A percentile compares a stretch with the other conserved stretches of the same genome.
Evolutionary conservation across 768 basidiomycete genomes (phyloP).

Genomic region (Jaapia argillacea): DNA sequence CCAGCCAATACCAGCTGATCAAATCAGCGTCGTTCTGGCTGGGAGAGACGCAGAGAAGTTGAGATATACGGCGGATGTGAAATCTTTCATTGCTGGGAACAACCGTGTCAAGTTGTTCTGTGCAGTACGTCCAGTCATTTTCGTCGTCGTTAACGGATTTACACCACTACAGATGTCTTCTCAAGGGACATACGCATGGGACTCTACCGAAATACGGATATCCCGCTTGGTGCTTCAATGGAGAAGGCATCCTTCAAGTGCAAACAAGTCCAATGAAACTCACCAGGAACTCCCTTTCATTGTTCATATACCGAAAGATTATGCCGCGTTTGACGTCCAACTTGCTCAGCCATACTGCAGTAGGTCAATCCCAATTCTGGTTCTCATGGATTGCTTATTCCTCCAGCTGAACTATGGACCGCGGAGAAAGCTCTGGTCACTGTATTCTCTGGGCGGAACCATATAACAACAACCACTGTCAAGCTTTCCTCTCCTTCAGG

Average conservation of each 20-base stretch:
- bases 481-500: too few species aligned
- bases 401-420: too few species aligned
- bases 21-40: constrained; percentile 46
- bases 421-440: too few species aligned
- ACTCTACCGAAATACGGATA: constrained; percentile 57
- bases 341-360: constrained; percentile 43
- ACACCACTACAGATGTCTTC: constrained; percentile 30
- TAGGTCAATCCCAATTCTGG: constrained; percentile 11
- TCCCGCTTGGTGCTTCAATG: constrained; percentile 61
- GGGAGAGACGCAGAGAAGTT: constrained; percentile 58
- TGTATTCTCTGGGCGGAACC: too few species aligned
- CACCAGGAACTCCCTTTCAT: constrained; percentile 27
- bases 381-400: background rate
- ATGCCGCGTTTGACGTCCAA: constrained; percentile 50
- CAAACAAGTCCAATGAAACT: constrained; percentile 14
- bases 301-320: constrained; percentile 55
- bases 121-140: constrained; percentile 59
- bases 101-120: constrained; percentile 52
- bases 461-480: too few species aligned
- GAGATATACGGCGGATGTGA: constrained; percentile 35
- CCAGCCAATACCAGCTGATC: constrained; percentile 42
- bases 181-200: constrained; percentile 58
- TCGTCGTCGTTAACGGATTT: too few species aligned
- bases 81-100: constrained; percentile 50
- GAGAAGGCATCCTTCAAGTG: constrained; percentile 27